A percentile compares a stretch with the other conserved stretches of the same genome.
Conservation (phyloP, 129 eudicot genomes). For the Ambrosia trifida region DNA sequence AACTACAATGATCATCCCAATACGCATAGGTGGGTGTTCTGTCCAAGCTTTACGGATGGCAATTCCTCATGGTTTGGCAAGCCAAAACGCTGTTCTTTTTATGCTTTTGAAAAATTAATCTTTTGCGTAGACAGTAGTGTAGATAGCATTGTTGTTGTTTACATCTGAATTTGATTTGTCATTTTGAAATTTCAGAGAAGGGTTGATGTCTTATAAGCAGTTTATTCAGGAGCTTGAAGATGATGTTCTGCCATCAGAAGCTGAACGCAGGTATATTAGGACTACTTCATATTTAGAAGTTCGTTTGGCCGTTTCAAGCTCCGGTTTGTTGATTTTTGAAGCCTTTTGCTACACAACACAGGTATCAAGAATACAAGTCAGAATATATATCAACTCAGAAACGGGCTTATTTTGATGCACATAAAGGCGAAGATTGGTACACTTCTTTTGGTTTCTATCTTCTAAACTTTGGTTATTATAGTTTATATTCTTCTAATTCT, state of each 20-base stretch:
- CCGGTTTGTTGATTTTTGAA: not conserved
- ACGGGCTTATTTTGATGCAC: constrained; percentile 86
- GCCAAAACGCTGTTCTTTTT: not conserved
- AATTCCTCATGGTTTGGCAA: not conserved
- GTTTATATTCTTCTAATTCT: constrained; percentile 16
- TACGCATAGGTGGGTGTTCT: constrained; percentile 55
- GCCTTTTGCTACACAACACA: constrained; percentile 21
- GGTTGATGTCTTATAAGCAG: constrained; percentile 97
- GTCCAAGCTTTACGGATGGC: constrained; percentile 14
- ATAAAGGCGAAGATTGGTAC: constrained; percentile 95
- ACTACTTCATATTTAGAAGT: constrained; percentile 13
- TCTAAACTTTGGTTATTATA: too few species aligned
- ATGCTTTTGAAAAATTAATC: constrained; percentile 2
- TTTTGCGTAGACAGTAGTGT: not conserved
- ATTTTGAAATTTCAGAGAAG: constrained; percentile 63
- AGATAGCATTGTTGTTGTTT: not conserved
- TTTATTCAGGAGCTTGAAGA: constrained; percentile 99
- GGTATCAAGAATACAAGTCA: constrained; percentile 95
- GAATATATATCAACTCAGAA: constrained; percentile 95
- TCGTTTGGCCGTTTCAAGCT: not conserved
- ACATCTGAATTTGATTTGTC: constrained; percentile 16
- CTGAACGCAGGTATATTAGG: constrained; percentile 78
- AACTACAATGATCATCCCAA: constrained; percentile 61
- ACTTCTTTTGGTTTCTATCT: too few species aligned
- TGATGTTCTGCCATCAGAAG: constrained; percentile 92